These are phyloP conservation scores for Suillus subluteus DNA, from an alignment of 768 basidiomycete species.

Conservation along the genomic window DNA sequence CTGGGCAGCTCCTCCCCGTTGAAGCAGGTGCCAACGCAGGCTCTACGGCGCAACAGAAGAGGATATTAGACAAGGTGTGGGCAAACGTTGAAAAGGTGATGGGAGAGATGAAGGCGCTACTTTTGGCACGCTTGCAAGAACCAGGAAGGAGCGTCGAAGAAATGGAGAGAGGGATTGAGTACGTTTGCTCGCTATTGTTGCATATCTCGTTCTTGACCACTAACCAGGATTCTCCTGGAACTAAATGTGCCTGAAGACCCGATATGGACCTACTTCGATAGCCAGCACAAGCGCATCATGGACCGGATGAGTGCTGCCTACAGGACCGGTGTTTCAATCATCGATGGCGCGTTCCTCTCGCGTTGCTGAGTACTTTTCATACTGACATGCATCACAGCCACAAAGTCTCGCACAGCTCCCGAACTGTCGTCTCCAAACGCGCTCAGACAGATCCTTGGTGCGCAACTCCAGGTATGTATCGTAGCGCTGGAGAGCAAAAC, in stretches of 20 bases:
- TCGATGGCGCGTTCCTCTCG: conserved; percentile 45
- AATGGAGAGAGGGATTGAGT: conserved; percentile 98
- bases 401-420: conserved; percentile 45
- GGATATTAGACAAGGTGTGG: conserved; percentile 97
- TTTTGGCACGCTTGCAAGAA: conserved; percentile 82
- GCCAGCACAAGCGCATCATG: conserved; percentile 87
- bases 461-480: conserved; percentile 64
- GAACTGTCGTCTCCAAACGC: conserved; percentile 41
- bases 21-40: conserved; percentile 60
- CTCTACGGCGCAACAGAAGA: conserved; percentile 80
- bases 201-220: conserved; percentile 1
- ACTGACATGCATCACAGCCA: conserved; percentile 37
- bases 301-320: conserved; percentile 72
- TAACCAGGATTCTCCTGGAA: conserved; percentile 79
- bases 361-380: conserved; percentile 13
- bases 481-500: conserved; percentile 65
- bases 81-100: conserved; percentile 92
- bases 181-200: conserved; percentile 28
- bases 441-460: conserved; percentile 48
- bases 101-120: conserved; percentile 81
- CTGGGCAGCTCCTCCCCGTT: conserved; percentile 79
- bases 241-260: conserved; percentile 87
- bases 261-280: conserved; percentile 94
- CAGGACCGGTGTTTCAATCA: conserved; percentile 49
- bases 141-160: conserved; percentile 83